These are phyloP conservation scores for Papilionanthe hybrid DNA, from an alignment of 116 monocot species.

Conservation along the genomic window DNA sequence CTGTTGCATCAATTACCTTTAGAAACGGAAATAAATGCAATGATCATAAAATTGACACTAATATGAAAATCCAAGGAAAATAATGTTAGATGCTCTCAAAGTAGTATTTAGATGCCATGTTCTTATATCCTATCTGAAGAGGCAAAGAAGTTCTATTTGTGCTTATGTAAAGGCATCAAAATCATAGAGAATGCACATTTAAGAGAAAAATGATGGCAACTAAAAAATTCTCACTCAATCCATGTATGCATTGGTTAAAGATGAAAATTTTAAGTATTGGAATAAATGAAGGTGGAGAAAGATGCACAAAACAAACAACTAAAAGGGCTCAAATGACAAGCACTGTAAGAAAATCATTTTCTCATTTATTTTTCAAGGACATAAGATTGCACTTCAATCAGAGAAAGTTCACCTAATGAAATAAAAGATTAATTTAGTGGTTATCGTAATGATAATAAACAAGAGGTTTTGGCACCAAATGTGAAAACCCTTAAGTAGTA, in stretches of 20 bases:
- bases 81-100: background rate
- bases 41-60: background rate
- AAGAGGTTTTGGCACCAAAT: background rate
- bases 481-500: no score
- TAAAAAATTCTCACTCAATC: background rate
- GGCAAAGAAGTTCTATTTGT: background rate
- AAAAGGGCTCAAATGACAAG: background rate
- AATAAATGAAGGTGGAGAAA: background rate
- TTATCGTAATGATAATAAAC: background rate
- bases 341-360: background rate
- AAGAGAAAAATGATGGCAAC: background rate
- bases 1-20: constrained; percentile 28
- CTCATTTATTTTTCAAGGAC: background rate
- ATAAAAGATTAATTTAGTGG: background rate
- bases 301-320: background rate
- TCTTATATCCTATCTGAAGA: background rate
- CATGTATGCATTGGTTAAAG: background rate
- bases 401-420: background rate
- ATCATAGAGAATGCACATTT: background rate
- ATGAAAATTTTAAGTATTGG: background rate
- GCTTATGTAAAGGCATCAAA: background rate
- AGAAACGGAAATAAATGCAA: background rate
- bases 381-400: background rate
- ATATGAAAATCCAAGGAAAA: background rate
- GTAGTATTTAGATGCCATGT: background rate